Evolutionary conservation across 352 stramenopile genomes (phyloP).

Genomic region (Pythium vanterpoolii): DNA sequence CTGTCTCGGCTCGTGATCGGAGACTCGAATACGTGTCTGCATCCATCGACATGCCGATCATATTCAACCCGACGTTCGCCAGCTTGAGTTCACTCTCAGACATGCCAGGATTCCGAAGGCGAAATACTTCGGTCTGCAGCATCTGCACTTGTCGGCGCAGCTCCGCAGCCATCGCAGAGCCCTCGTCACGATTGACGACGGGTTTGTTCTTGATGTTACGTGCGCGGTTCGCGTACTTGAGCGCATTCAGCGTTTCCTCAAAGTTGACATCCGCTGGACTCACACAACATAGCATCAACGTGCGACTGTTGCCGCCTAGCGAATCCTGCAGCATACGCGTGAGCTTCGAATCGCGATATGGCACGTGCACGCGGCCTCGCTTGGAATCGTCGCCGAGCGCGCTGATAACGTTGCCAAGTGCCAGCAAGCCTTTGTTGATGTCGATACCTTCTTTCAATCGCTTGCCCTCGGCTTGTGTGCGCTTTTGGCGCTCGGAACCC

Average conservation of each 20-base stretch:
- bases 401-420: conserved; percentile 97
- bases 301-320: conserved; percentile 90
- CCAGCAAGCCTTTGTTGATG: conserved; percentile 98
- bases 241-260: conserved; percentile 89
- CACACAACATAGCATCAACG: conserved; percentile 91
- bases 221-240: conserved; percentile 91
- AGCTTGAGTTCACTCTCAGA: conserved; percentile 79
- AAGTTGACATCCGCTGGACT: conserved; percentile 90
- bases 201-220: conserved; percentile 90
- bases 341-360: conserved; percentile 94
- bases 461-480: conserved; percentile 91
- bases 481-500: conserved; percentile 93
- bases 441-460: conserved; percentile 95
- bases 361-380: conserved; percentile 89
- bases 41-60: conserved; percentile 65
- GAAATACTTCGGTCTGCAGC: conserved; percentile 81
- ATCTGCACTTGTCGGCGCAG: conserved; percentile 75
- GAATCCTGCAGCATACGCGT: conserved; percentile 93
- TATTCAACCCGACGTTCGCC: conserved; percentile 47
- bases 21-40: conserved; percentile 78
- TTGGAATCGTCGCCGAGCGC: conserved; percentile 92
- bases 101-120: conserved; percentile 73
- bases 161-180: conserved; percentile 66
- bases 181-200: conserved; percentile 83
- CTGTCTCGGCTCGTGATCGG: conserved; percentile 66